Base-by-base conservation (phyloP, 2,329 filamentous ascomycete genomes). In the Clonostachys rhizophaga region DNA sequence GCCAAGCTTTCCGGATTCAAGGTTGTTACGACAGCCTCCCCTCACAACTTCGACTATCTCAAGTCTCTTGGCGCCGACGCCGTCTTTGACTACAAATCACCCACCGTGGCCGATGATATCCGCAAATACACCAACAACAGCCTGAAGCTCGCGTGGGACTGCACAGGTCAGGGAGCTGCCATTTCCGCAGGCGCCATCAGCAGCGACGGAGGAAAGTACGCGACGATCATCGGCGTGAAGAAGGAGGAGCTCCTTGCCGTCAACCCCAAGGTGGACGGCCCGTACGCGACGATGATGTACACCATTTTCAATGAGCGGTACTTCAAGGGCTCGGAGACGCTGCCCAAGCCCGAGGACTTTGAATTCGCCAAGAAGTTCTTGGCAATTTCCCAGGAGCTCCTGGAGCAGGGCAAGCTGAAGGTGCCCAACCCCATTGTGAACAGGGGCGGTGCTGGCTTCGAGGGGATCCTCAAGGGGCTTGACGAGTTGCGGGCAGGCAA, bases 1-100 rank as follows among this genome's bases (percentile, higher is more conserved):
- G 69, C 69, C 46, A 68, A 67, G 51, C 55, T 64, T n/a, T 68
- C 67, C 7, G 70, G 68, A 6, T 63, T 64, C 34, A 59, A 50
- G 13, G 67, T 73, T 10, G 57, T 71, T 13, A 55, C 70, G 1
- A 72, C 70, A 1, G 55, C 63, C 8, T 71, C 71, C 18, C 62
- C 66, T 16, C 52, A 49, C 47, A 65, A 70, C 54, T 64, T 64
- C 47, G 65, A 62, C 17, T 62, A 65, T 20, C 52, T 70, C 18
- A 58, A 57, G 47, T 59, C 56, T 1, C 64, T 70, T 9, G 76
- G 76, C 18, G 76, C 75, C 8, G 68, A 70, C 20, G 56, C 58
- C 5, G 65, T 63, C 30, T 72, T 78, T 49, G 72, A 80, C 61
- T 75, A 79, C 59, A 58, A 55, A n/a, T 49, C 56, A 12, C 48